phyloP scores from a whole-genome alignment of 768 basidiomycete species.

The Chalciporus piperatus region DNA sequence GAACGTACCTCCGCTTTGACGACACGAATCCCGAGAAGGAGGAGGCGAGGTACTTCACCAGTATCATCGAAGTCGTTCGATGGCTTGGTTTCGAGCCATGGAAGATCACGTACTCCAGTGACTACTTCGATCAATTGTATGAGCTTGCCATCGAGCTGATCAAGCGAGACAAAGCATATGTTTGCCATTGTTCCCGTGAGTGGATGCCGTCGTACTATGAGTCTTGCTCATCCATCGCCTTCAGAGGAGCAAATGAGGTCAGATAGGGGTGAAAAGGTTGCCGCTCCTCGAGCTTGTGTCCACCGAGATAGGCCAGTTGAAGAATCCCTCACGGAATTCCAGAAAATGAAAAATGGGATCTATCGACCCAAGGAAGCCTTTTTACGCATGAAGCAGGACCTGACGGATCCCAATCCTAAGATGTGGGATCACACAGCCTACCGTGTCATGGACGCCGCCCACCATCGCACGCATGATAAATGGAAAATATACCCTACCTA shows the following conservation, averaged over 20 bases:
- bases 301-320: slow-evolving; percentile 84
- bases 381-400: slow-evolving; percentile 95
- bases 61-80: slow-evolving; percentile 89
- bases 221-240: slow-evolving; percentile 4
- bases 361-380: slow-evolving; percentile 92
- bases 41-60: slow-evolving; percentile 94
- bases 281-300: slow-evolving; percentile 77
- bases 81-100: slow-evolving; percentile 99
- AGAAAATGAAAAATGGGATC: slow-evolving; percentile 86
- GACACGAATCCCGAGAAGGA: slow-evolving; percentile 99
- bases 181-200: slow-evolving; percentile 94
- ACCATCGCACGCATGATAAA: slow-evolving; percentile 88
- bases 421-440: slow-evolving; percentile 99
- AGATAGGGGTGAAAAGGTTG: slow-evolving; percentile 82
- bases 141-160: slow-evolving; percentile 87
- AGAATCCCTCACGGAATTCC: slow-evolving; percentile 86
- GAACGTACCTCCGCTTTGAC: slow-evolving; percentile 92
- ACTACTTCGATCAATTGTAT: slow-evolving; percentile 88
- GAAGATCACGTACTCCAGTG: slow-evolving; percentile 99
- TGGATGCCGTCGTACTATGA: slow-evolving; percentile 11
- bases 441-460: slow-evolving; percentile 84
- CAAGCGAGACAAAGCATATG: slow-evolving; percentile 87
- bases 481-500: slow-evolving; percentile 99
- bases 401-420: slow-evolving; percentile 90
- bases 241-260: slow-evolving; percentile 90